Conservation (phyloP, 179 eudicot genomes). For the Patellifolia procumbens region DNA sequence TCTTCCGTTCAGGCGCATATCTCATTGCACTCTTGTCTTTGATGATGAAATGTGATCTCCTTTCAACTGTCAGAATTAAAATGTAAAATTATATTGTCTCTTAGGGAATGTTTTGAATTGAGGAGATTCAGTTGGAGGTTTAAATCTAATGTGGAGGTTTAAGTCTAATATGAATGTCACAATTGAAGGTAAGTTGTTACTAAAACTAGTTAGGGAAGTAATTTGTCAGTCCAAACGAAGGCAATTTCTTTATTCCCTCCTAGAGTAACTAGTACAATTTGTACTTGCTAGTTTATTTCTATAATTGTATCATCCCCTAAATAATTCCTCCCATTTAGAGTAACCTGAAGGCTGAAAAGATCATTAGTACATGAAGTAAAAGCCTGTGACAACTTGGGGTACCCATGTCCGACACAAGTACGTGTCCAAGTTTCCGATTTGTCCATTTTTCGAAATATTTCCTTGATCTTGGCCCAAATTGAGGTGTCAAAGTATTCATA, state of each 20-base stretch:
- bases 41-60: neutral
- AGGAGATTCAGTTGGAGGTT: neutral
- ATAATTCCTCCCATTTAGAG: neutral
- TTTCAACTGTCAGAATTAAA: neutral
- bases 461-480: too few species aligned
- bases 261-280: neutral
- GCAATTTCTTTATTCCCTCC: neutral
- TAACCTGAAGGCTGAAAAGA: neutral
- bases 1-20: too few species aligned
- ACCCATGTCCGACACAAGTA: too few species aligned
- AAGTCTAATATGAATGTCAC: neutral
- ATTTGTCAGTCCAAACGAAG: neutral
- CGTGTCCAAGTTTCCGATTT: too few species aligned
- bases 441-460: too few species aligned
- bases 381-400: too few species aligned
- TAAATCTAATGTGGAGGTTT: neutral
- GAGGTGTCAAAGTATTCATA: too few species aligned
- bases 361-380: neutral
- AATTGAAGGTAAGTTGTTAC: neutral
- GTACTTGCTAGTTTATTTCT: neutral
- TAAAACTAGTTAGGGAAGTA: neutral
- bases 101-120: neutral
- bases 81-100: neutral
- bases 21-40: neutral
- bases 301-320: neutral